These are phyloP conservation scores for Tylopilus vinaceipallidus DNA, from an alignment of 768 basidiomycete genomes.

Conservation along the genomic window DNA sequence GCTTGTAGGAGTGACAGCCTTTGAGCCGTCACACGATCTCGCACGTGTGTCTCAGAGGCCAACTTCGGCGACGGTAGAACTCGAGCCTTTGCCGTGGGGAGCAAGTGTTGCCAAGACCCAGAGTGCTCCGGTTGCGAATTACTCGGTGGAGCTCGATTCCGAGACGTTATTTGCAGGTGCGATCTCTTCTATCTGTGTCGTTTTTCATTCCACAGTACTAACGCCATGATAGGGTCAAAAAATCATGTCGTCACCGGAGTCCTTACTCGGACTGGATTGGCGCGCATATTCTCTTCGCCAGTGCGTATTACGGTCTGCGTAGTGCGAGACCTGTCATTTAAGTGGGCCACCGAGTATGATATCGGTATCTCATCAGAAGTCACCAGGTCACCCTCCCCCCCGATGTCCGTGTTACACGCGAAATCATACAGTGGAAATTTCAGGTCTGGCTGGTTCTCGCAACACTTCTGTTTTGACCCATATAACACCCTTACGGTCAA, in stretches of 20 bases:
- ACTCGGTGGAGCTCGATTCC: slow-evolving; percentile 3
- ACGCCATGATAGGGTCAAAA: neutral
- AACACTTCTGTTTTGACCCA: neutral
- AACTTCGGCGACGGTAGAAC: neutral
- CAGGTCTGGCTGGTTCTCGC: too few species aligned
- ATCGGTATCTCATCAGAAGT: too few species aligned
- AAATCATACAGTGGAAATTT: neutral
- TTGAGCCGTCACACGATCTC: slow-evolving; percentile 9
- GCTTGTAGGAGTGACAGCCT: slow-evolving; percentile 16
- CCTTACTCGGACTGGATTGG: slow-evolving; percentile 14
- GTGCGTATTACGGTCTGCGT: neutral
- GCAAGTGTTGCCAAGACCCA: neutral
- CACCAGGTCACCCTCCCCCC: neutral
- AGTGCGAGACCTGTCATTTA: neutral
- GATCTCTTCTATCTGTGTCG: neutral
- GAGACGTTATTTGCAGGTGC: slow-evolving; percentile 1
- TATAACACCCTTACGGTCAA: neutral
- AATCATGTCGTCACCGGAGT: neutral
- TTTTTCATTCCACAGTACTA: neutral
- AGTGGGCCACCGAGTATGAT: slow-evolving; percentile 8
- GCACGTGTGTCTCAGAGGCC: neutral
- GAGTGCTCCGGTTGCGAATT: neutral
- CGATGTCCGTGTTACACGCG: neutral
- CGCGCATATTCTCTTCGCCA: slow-evolving; percentile 6
- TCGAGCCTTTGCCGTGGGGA: neutral